Conservation (phyloP, 2,329 filamentous ascomycete species). For the Claviceps digitariae region DNA sequence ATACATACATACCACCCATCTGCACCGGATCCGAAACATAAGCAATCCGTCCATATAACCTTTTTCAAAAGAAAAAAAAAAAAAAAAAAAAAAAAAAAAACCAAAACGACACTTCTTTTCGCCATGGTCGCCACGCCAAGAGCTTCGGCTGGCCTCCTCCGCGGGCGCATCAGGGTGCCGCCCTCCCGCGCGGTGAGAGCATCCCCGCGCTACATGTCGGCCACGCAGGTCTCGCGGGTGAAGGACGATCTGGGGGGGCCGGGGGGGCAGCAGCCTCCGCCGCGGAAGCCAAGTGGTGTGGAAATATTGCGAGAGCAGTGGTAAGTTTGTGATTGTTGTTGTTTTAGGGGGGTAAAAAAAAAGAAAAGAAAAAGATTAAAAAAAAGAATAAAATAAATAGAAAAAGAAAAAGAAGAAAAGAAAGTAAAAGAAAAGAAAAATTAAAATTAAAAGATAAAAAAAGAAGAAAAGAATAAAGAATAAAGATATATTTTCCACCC, state of each 20-base stretch:
- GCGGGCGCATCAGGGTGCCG: constrained; percentile 4
- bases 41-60: background rate
- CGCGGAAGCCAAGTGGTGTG: constrained; percentile 14
- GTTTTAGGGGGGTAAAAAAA: background rate
- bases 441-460: too few relatives aligned
- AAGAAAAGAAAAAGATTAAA: too few relatives aligned
- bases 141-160: background rate
- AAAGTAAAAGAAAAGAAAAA: too few relatives aligned
- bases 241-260: constrained; percentile 20
- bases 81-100: too few relatives aligned
- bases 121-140: background rate
- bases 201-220: constrained; percentile 2
- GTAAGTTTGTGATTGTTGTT: constrained; percentile 9
- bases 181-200: background rate
- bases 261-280: constrained; percentile 18
- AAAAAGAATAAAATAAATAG: too few relatives aligned
- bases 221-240: background rate
- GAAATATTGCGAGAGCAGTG: constrained; percentile 20
- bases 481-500: too few relatives aligned
- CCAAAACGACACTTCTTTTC: background rate
- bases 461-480: too few relatives aligned
- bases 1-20: background rate
- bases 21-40: background rate
- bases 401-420: too few relatives aligned
- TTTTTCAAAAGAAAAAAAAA: background rate